Base-by-base conservation (phyloP, 441 rosid species). In the Bruguiera hainesii region DNA sequence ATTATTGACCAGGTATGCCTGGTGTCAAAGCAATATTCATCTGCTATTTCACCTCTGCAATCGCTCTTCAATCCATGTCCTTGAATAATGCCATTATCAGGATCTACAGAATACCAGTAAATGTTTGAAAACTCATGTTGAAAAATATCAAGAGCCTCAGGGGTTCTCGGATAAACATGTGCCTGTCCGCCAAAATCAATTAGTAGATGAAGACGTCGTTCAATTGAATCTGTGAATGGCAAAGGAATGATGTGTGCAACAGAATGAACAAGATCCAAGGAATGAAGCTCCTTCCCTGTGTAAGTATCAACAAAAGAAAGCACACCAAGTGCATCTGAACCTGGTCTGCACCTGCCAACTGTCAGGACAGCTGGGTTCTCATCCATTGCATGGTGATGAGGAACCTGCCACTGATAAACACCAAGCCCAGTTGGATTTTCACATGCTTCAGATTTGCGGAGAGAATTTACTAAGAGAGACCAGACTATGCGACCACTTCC, bases 331-430 rank as follows among this genome's bases (percentile, higher is more conserved):
- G 93, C 84, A 82, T 78, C 80, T 57, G 82, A 76, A 77, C 85
- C 81, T 65, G 80, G 67, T 64, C 81, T 82, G n/a, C 97, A 93
- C 79, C 81, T 79, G 75, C 98, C 96, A 82, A 96, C 85, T 63
- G 91, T 82, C 75, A 96, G 87, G 75, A 93, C 87, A 39, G 97
- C 88, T 61, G 99, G 99, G 76, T 96, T 96, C 75, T 83, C 84
- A 81, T 91, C 98, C 96, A 96, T 28, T 9, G 98, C 99, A 77
- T 91, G 97, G 75, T 96, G 98, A 84, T 96, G 99, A 66, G 99
- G 98, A 61, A 91, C 84, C 81, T 88, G 97, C 98, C 99, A 96
- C 71, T 84, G 91, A 69, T 85, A 88, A 74, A 96, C 53, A 73
- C 81, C 87, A 61, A 93, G 74, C 62, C 89, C 87, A 42, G 66